These are phyloP conservation scores for Trichoderma sp. DNA, from an alignment of 2,329 filamentous ascomycete species.

Conservation along the genomic window DNA sequence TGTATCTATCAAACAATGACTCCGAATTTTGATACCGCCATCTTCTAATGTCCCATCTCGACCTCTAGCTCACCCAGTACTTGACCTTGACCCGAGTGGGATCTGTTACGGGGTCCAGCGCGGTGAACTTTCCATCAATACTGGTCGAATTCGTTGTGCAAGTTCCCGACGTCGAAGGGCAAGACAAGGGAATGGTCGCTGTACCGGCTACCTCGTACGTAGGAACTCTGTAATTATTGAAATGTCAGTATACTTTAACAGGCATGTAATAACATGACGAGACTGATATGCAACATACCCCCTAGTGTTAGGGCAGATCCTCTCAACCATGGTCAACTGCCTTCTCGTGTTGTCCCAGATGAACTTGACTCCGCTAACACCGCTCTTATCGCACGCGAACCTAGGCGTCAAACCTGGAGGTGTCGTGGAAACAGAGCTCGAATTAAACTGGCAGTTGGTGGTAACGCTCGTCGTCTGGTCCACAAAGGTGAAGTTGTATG, in stretches of 20 bases:
- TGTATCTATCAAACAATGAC: background rate
- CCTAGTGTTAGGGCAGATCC: slow-evolving; percentile 38
- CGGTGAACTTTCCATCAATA: slow-evolving; percentile 31
- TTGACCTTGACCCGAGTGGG: slow-evolving; percentile 17
- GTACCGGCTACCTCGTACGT: slow-evolving; percentile 9
- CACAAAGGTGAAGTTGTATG: slow-evolving; percentile 41
- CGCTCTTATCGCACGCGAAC: slow-evolving; percentile 43
- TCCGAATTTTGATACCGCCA: background rate
- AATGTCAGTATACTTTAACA: background rate
- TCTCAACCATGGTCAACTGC: slow-evolving; percentile 45
- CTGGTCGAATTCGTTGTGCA: slow-evolving; percentile 34
- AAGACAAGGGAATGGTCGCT: background rate
- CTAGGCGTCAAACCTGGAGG: slow-evolving; percentile 34
- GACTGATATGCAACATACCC: slow-evolving; percentile 32
- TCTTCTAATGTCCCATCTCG: background rate
- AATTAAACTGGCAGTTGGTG: slow-evolving; percentile 46
- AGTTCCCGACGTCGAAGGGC: slow-evolving; percentile 20
- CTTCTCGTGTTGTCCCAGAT: slow-evolving; percentile 36
- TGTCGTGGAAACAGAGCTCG: slow-evolving; percentile 38
- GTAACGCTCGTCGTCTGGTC: slow-evolving; percentile 40
- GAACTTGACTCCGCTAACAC: slow-evolving; percentile 41
- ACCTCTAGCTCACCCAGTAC: slow-evolving; percentile 14
- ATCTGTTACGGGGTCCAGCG: slow-evolving; percentile 30
- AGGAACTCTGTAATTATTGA: background rate
- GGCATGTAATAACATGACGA: background rate